Percentiles rank a stretch among this genome's conserved stretches.
Conservation (phyloP, 257 asterid species). For the Plantago major region DNA sequence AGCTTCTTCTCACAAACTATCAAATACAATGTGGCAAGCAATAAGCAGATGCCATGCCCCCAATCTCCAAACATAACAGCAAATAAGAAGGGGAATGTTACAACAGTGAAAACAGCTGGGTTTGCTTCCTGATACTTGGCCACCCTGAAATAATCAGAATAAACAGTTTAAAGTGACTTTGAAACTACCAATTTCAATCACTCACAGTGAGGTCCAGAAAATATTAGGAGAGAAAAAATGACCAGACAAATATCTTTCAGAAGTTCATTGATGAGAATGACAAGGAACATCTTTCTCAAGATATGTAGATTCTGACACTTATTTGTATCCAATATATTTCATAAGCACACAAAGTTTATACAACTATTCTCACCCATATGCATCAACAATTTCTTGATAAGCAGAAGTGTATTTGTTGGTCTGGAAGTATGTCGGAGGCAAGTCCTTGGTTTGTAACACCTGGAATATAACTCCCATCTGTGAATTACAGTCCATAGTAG, state of each 20-base stretch:
- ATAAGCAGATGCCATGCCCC: constrained; percentile 70
- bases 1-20: constrained; percentile 50
- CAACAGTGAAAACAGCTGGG: constrained; percentile 57
- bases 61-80: constrained; percentile 75
- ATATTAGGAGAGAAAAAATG: not conserved
- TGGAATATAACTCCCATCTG: constrained; percentile 54
- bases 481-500: constrained; percentile 47
- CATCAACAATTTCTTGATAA: constrained; percentile 61
- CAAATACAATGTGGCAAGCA: constrained; percentile 46
- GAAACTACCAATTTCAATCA: not conserved
- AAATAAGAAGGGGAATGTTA: constrained; percentile 62
- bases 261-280: not conserved
- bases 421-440: constrained; percentile 58
- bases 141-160: constrained; percentile 30
- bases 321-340: not conserved
- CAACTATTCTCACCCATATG: constrained; percentile 53
- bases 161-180: not conserved
- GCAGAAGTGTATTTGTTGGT: constrained; percentile 56
- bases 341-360: not conserved
- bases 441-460: constrained; percentile 51
- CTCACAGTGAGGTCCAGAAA: not conserved
- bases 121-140: constrained; percentile 66
- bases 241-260: not conserved
- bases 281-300: not conserved
- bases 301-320: too few relatives aligned